Base-by-base conservation (phyloP, 495 filamentous ascomycete species). In the Melanomma pulvis-pyrius region DNA sequence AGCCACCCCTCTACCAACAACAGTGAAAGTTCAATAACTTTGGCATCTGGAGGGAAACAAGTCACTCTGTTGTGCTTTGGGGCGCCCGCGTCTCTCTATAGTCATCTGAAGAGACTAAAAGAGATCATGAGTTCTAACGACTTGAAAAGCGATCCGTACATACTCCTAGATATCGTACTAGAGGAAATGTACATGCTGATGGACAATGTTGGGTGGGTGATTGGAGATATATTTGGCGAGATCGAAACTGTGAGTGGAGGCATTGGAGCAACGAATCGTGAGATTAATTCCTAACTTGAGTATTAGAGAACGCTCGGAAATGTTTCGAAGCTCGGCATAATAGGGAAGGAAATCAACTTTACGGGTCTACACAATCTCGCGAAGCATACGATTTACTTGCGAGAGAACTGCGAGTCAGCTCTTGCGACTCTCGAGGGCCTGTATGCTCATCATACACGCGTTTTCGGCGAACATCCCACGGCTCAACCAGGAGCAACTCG, bases 21-120 rank as follows among this genome's bases (percentile, higher is more conserved):
- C 11, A 36, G 3, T 26, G 36, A 15, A 15, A 64, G 29, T 44
- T 1, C 7, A 17, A 47, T n/a, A 1, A 55, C 24, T 1, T 51
- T 59, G 17, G 56, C 17, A 24, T 22, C 4, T 6, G 9, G 9
- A 32, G 39, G n/a, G 25, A 47, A 29, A 8, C 30, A 19, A 19
- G 46, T 59, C 9, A 52, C 62, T 26, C 24, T 63, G 34, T 29
- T 63, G 4, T 63, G 60, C 29, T 63, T 63, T 25, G 60, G 51
- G 5, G 49, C 60, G n/a, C 60, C 60, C 1, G 6, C 4, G n/a
- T 28, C 60, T 2, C 24, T 54, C 17, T 29, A 19, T n/a, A 34
- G 22, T 24, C 60, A 36, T 5, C 29, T 63, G 25, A 26, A 36
- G 21, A 21, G 25, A n/a, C 17, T 61, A 25, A 19, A n/a, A 22